Conservation (phyloP, 768 basidiomycete species). For the Paxillus involutus region DNA sequence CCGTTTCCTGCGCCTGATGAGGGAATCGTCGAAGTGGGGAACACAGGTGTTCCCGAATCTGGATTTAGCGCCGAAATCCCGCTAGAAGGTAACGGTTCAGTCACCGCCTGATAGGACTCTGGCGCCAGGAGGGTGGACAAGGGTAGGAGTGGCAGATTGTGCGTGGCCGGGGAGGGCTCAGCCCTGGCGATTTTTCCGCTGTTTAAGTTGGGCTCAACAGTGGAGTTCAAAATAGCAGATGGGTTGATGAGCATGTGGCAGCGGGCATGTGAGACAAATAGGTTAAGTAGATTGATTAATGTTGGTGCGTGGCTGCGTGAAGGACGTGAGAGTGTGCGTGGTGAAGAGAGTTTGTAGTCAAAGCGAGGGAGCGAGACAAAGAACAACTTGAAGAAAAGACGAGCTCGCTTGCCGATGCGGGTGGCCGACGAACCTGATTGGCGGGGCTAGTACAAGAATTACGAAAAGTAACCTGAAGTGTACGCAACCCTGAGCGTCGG, state of each 20-base stretch:
- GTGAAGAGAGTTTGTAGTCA: slow-evolving; percentile 12
- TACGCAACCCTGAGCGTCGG: slow-evolving; percentile 13
- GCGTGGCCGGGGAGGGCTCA: slow-evolving; percentile 10
- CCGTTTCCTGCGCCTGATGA: neutral
- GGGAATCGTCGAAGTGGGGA: slow-evolving; percentile 4
- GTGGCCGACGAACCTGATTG: neutral
- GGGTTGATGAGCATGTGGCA: slow-evolving; percentile 28
- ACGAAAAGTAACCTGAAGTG: slow-evolving; percentile 19
- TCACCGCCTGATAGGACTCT: slow-evolving; percentile 5
- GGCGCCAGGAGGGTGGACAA: slow-evolving; percentile 16
- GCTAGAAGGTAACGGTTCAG: slow-evolving; percentile 1
- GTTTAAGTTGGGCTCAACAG: slow-evolving; percentile 4
- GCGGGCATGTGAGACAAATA: slow-evolving; percentile 26
- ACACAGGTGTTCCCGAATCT: neutral
- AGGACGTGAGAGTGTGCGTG: slow-evolving; percentile 20
- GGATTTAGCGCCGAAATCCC: neutral
- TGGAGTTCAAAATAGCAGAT: slow-evolving; percentile 18
- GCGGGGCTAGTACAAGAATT: slow-evolving; percentile 2
- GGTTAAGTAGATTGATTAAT: slow-evolving; percentile 11
- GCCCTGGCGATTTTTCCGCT: slow-evolving; percentile 5
- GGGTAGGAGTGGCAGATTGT: slow-evolving; percentile 1
- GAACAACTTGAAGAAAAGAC: slow-evolving; percentile 7
- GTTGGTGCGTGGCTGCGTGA: slow-evolving; percentile 16
- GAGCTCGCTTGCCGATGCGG: slow-evolving; percentile 7
- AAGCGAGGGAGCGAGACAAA: slow-evolving; percentile 2